Evolutionary conservation across 2,329 filamentous ascomycete genomes (phyloP), one percentile per base, ranked within the genome.

Genomic region (Teratosphaeria epicoccoides): DNA sequence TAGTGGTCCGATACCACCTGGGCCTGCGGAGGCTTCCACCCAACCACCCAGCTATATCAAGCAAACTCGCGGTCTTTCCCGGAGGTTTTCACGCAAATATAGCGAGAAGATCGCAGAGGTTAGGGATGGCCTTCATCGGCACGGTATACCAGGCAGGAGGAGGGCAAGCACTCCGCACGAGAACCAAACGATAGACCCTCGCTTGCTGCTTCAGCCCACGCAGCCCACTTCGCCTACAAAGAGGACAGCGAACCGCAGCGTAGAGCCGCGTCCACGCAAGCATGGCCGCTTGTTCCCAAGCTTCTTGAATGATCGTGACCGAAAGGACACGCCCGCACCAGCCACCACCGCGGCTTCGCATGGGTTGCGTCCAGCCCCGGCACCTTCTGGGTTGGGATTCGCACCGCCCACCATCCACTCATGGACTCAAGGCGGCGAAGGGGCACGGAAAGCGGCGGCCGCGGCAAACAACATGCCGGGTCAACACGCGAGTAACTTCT

Each of bases 301-400:
- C 53, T 43, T 52, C 49, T 23, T 49, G 10, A 49, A 47, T 20
- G 33, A 44, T 29, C 55, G 55, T 46, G 63, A 65, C 24, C 60
- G 64, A 22, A 67, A 64, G 49, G 64, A 67, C 55, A 67, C 64
- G 24, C 64, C 64, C 37, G 63, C 63, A 14, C 64, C 64, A 43
- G 46, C 58, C n/a, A 49, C 53, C 28, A 52, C 47, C 25, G 52
- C 48, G 6, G 25, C 49, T n/a, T 52, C 54, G 23, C 47, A 57
- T 23, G 51, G 60, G 11, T 57, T 58, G 49, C 57, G 57, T 26
- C 50, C 51, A 50, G 10, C n/a, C n/a, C 33, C n/a, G n/a, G 33
- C 33, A 22, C 33, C 33, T 9, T 40, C 33, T 17, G 33, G n/a
- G 17, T 17, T 40, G 6, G 33, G 33, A 6, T 9, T 17, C n/a